These are phyloP conservation scores for Chlorophyllum brunneum DNA, from an alignment of 768 basidiomycete species.

Conservation along the genomic window DNA sequence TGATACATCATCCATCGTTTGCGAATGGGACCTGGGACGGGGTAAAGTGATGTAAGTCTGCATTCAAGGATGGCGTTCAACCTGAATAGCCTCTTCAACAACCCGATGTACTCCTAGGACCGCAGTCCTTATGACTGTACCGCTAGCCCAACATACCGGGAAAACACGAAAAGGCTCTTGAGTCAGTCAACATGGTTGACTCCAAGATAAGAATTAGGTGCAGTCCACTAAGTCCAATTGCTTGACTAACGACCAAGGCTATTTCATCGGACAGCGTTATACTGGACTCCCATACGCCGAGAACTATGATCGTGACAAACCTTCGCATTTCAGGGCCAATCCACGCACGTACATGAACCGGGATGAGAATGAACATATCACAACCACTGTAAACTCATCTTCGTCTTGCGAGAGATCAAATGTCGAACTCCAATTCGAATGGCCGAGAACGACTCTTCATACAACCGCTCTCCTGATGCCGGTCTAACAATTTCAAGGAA, in stretches of 20 bases:
- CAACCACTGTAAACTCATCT: no score
- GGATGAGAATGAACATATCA: slow-evolving; percentile 15
- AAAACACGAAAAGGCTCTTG: slow-evolving; percentile 18
- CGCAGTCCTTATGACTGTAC: slow-evolving; percentile 14
- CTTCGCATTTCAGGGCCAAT: slow-evolving; percentile 8
- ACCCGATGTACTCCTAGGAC: no score
- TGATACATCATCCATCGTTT: slow-evolving; percentile 16
- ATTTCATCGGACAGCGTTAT: slow-evolving; percentile 17
- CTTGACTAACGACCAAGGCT: slow-evolving; percentile 12
- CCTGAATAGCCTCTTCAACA: slow-evolving; percentile 3
- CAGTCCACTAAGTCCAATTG: not conserved
- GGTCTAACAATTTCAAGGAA: no score
- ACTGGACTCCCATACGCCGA: slow-evolving; percentile 14
- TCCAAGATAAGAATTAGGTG: not conserved
- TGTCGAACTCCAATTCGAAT: no score
- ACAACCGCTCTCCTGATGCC: no score
- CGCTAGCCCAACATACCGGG: slow-evolving; percentile 17
- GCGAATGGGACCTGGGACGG: slow-evolving; percentile 14
- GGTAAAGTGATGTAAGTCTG: slow-evolving; percentile 11
- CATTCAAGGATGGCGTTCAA: slow-evolving; percentile 11
- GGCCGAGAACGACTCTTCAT: no score
- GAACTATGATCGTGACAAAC: slow-evolving; percentile 14
- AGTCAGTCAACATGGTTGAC: slow-evolving; percentile 13
- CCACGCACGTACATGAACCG: not conserved
- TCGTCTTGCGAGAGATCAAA: no score